These are phyloP conservation scores for Aureobasidium sp. DNA, from an alignment of 2,329 filamentous ascomycete species.

Conservation along the genomic window DNA sequence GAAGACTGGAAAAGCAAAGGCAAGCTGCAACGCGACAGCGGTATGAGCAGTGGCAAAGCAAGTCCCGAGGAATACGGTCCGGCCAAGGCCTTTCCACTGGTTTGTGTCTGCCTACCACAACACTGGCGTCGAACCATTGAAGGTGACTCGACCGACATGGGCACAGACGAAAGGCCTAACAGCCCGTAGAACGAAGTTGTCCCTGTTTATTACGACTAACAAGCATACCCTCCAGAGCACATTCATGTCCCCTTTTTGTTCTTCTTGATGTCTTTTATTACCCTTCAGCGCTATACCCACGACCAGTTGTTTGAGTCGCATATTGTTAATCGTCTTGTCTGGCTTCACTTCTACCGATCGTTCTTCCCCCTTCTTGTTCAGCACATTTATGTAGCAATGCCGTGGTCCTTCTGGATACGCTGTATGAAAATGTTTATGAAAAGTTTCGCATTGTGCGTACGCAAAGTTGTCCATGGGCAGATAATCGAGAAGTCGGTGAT, in stretches of 20 bases:
- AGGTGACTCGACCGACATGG: conserved; percentile 51
- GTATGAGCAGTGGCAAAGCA: conserved; percentile 70
- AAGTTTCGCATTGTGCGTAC: too few relatives aligned
- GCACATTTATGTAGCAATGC: not conserved
- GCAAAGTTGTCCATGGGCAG: too few relatives aligned
- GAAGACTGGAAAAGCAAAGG: conserved; percentile 71
- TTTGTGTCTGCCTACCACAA: conserved; percentile 90
- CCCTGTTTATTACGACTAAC: conserved; percentile 13
- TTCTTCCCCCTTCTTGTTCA: not conserved
- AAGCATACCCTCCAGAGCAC: conserved; percentile 3
- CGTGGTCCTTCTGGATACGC: not conserved
- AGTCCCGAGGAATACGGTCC: conserved; percentile 48
- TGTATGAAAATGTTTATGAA: not conserved
- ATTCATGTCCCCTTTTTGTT: conserved; percentile 6
- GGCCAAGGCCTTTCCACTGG: conserved; percentile 94
- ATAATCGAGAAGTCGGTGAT: not conserved
- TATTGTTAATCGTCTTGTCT: not conserved
- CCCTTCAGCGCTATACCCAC: conserved; percentile 10
- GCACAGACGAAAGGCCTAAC: conserved; percentile 7
- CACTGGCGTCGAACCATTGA: conserved; percentile 98
- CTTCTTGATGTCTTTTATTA: not conserved
- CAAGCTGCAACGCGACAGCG: conserved; percentile 79
- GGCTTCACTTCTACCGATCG: not conserved
- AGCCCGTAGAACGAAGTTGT: conserved; percentile 13
- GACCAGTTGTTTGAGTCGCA: conserved; percentile 2